These are phyloP conservation scores for Beauveria varroae DNA, from an alignment of 2,329 filamentous ascomycete genomes.

Conservation along the genomic window DNA sequence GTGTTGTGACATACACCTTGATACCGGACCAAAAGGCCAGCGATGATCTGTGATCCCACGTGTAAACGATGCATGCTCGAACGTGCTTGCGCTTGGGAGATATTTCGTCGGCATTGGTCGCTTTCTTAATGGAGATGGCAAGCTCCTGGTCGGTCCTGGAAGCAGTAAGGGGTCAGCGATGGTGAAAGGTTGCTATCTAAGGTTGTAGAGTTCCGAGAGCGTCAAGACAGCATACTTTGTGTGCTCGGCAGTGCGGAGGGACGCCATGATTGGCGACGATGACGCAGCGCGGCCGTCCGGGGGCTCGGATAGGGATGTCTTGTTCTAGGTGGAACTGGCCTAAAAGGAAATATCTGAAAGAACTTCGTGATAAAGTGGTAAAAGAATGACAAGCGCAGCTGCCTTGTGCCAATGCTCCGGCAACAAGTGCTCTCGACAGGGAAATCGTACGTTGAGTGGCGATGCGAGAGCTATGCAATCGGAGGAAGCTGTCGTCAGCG, in stretches of 20 bases:
- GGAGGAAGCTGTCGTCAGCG: constrained; percentile 15
- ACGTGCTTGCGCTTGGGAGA: constrained; percentile 85
- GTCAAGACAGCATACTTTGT: constrained; percentile 5
- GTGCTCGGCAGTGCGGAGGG: constrained; percentile 12
- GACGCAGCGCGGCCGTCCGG: constrained; percentile 5
- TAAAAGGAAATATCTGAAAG: not conserved
- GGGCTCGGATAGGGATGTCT: constrained; percentile 8
- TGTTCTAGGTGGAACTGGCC: not conserved
- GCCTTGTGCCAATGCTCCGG: not conserved
- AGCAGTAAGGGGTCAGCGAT: not conserved
- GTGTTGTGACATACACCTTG: constrained; percentile 69
- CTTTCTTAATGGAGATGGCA: constrained; percentile 63
- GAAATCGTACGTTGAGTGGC: not conserved
- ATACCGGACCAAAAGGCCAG: constrained; percentile 95
- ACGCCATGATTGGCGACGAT: constrained; percentile 8
- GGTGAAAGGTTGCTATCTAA: too few species aligned
- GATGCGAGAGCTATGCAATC: constrained; percentile 2
- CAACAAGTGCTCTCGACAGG: not conserved
- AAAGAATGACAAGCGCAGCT: not conserved
- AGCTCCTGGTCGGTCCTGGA: constrained; percentile 61
- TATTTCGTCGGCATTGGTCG: constrained; percentile 60
- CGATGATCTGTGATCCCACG: constrained; percentile 97
- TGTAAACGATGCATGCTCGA: constrained; percentile 94
- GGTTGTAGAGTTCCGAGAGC: not conserved
- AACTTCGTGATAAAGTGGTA: not conserved